Percentiles rank a stretch among this genome's conserved stretches.
These are phyloP conservation scores for Leishmania braziliensis DNA, from an alignment of 208 protist species.

Conservation along the genomic window DNA sequence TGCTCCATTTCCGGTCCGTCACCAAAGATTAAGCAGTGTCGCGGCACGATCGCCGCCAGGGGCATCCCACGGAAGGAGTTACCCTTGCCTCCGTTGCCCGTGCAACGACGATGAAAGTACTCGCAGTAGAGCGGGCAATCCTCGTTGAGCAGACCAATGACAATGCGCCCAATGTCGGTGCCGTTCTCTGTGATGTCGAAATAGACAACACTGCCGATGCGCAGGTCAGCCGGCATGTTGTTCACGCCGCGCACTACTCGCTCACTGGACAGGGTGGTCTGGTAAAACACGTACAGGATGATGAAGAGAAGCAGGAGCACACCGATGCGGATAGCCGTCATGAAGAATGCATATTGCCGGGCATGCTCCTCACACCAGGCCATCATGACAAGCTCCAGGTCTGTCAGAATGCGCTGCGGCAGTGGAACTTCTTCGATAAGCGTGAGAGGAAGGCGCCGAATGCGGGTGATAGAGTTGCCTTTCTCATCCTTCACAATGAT, in stretches of 20 bases:
- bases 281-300: constrained; percentile 86
- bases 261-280: constrained; percentile 77
- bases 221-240: constrained; percentile 82
- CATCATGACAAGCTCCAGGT: constrained; percentile 88
- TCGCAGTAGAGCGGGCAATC: constrained; percentile 90
- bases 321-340: constrained; percentile 51
- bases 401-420: constrained; percentile 73
- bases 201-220: constrained; percentile 89
- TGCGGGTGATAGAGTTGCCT: constrained; percentile 66
- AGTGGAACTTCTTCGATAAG: constrained; percentile 87
- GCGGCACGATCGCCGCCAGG: constrained; percentile 71
- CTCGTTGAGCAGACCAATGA: constrained; percentile 88
- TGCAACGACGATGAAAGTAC: constrained; percentile 89
- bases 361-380: constrained; percentile 91
- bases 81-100: constrained; percentile 65
- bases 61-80: constrained; percentile 85
- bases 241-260: constrained; percentile 79
- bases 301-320: constrained; percentile 79
- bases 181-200: constrained; percentile 89
- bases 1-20: constrained; percentile 80
- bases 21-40: constrained; percentile 83
- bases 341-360: constrained; percentile 74
- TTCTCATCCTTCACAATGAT: constrained; percentile 68
- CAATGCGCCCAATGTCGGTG: constrained; percentile 73
- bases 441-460: constrained; percentile 70